Base-by-base conservation (phyloP, 2,329 filamentous ascomycete genomes). In the Colletotrichum higginsianum region DNA sequence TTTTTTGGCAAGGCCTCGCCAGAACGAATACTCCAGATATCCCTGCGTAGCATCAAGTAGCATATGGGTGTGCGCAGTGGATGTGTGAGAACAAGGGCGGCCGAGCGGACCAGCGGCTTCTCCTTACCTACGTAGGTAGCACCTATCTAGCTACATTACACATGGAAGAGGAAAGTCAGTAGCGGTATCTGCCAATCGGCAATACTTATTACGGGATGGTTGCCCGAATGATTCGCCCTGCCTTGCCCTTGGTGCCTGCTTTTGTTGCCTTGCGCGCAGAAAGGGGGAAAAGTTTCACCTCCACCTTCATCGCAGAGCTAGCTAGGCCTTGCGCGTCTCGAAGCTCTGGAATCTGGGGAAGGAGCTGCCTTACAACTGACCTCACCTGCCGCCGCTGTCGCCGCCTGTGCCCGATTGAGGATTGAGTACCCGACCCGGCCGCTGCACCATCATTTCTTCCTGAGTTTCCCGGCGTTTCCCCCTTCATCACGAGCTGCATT, bases 291-390 rank as follows among this genome's bases (percentile, higher is more conserved):
- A 64, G 60, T 57, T 64, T 68, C 66, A 46, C 60, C 66, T 64
- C 35, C 60, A 52, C 67, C 60, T 56, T 13, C 35, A 66, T 46
- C 61, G 18, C 49, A 44, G n/a, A 46, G 26, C 26, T 26, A 26
- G 23, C 52, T 65, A 42, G 50, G 60, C 68, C 58, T 68, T 57
- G 57, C 35, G 40, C 60, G 9, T 52, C 46, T 53, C 15, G 46
- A 71, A 60, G 60, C 68, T 64, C 65, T 52, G 35, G 52, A 64
- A 63, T 68, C 68, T 71, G 68, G 68, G 68, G 65, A 71, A 71
- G 68, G 65, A 71, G 66, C 52, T 63, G 68, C 58, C 65, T 58
- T 71, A 65, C 26, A 26, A 26, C 21, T 47, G 30, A 21, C 57
- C 26, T 61, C 6, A 38, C 58, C 44, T 50, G 30, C 35, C 35